Evolutionary conservation across 257 asterid genomes (phyloP).

Genomic region (Agastache rugosa): DNA sequence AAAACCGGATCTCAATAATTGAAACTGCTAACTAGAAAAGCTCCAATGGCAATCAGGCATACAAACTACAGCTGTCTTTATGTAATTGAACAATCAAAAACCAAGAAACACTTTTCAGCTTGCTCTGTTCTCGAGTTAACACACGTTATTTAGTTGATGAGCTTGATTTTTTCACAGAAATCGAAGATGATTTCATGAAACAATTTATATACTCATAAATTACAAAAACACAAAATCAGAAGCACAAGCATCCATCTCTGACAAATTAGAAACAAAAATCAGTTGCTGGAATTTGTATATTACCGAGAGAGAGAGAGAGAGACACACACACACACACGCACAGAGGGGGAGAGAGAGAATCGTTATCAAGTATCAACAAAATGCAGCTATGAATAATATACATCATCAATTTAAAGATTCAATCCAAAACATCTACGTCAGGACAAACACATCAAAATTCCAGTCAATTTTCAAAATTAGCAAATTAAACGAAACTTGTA

Average conservation of each 20-base stretch:
- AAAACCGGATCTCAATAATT: background rate
- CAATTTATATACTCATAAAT: background rate
- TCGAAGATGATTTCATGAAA: background rate
- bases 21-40: background rate
- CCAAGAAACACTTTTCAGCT: background rate
- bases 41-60: background rate
- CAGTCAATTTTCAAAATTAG: conserved; percentile 28
- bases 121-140: background rate
- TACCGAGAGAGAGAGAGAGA: background rate
- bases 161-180: background rate
- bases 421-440: conserved; percentile 27
- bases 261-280: conserved; percentile 16
- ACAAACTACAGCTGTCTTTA: background rate
- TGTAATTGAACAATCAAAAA: conserved; percentile 23
- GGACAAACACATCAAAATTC: conserved; percentile 14
- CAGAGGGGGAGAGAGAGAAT: conserved; percentile 7
- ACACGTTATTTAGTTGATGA: background rate
- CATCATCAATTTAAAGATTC: conserved; percentile 4
- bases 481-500: conserved; percentile 13
- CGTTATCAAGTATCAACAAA: conserved; percentile 32
- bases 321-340: no score
- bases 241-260: background rate
- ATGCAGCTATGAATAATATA: conserved; percentile 15
- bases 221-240: background rate
- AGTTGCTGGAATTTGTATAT: conserved; percentile 26